These are phyloP conservation scores for Mentha longifolia DNA, from an alignment of 257 asterid genomes.

Conservation along the genomic window DNA sequence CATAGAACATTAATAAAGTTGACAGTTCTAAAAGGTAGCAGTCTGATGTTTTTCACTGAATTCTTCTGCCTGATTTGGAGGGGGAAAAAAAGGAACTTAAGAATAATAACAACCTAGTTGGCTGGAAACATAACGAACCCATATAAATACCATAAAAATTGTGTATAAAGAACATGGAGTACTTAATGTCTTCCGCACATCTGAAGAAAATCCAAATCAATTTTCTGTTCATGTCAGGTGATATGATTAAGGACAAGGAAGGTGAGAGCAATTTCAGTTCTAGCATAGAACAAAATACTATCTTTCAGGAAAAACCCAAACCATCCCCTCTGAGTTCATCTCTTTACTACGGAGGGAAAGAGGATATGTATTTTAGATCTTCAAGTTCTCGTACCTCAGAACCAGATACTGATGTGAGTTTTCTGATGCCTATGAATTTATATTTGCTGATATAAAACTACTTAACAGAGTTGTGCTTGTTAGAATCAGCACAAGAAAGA, in stretches of 20 bases:
- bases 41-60: background rate
- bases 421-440: background rate
- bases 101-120: background rate
- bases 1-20: background rate
- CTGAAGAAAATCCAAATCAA: background rate
- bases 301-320: conserved; percentile 40
- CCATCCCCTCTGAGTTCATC: conserved; percentile 61
- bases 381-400: conserved; percentile 37
- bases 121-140: background rate
- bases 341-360: conserved; percentile 57
- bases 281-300: conserved; percentile 35
- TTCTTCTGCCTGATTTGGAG: background rate
- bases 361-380: conserved; percentile 51
- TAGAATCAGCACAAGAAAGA: conserved; percentile 45
- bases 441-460: conserved; percentile 17
- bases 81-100: background rate
- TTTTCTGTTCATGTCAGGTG: conserved; percentile 32
- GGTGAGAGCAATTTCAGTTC: conserved; percentile 27
- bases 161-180: background rate
- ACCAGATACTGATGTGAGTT: conserved; percentile 37
- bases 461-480: conserved; percentile 15
- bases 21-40: conserved; percentile 4
- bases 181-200: too few relatives aligned
- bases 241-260: conserved; percentile 34
- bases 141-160: background rate